Evolutionary conservation across 2,329 filamentous ascomycete genomes (phyloP), one percentile per base, ranked within the genome.

Genomic region (Penicillium freii): DNA sequence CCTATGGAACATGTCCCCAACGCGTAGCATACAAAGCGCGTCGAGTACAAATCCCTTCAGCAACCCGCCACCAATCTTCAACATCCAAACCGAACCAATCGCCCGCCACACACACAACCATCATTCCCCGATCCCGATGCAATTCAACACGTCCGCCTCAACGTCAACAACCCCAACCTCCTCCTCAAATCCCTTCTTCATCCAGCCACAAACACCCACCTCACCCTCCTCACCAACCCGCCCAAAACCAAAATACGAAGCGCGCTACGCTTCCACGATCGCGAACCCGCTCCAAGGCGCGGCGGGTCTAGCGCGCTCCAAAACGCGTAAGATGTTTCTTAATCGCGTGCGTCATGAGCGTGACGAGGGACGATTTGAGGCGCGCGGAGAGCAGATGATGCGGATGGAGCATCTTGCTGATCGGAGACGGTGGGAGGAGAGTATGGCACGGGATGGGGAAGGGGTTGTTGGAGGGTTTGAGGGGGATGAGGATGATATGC

Each of bases 381-480:
- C 66, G 61, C 75, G 69, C 61, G 76, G 72, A 62, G 81, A 72
- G 65, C 77, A 72, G 70, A 71, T 75, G 57, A 74, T 72, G 69
- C 74, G 66, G 62, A 75, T 71, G 74, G 78, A 79, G 59, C 71
- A 71, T 66, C 64, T 73, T 54, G 71, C 66, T 53, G 75, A 72
- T 64, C 69, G 72, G 66, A 70, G 68, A 60, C 61, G 62, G 50
- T 78, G 77, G 73, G 71, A 73, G 31, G 75, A 76, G 60, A 59
- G 54, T 27, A 77, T 77, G 74, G 64, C 62, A 46, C 59, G 69
- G 38, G 61, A 69, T 42, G 72, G 70, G 21, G 73, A 72, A 49
- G 27, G 62, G 51, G 40, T 55, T 62, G 44, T 42, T 54, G 45
- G 27, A 10, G 67, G 66, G 25, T 58, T 57, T 19, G 65, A 62